These are phyloP conservation scores for Asterella californica DNA, from an alignment of 225 moss, liverwort and hornwort genomes.

Conservation along the genomic window DNA sequence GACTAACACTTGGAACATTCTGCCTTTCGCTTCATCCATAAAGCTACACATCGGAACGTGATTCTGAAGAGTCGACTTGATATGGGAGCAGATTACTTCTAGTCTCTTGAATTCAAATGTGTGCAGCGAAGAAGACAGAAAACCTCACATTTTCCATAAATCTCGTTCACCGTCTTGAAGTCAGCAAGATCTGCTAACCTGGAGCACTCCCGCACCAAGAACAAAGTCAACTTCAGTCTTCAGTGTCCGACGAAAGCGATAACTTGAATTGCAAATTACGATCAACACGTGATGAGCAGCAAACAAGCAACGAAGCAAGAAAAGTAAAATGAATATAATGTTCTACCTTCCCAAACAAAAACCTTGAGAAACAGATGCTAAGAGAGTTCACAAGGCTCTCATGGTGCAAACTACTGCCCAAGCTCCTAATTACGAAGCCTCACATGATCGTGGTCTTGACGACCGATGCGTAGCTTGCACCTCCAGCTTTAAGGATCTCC, in stretches of 20 bases:
- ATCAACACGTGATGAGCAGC: too few species aligned
- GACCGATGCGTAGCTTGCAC: conserved; percentile 72
- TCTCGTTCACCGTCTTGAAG: conserved; percentile 90
- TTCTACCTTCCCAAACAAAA: background rate
- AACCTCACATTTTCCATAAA: conserved; percentile 82
- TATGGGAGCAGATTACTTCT: background rate
- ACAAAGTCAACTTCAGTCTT: background rate
- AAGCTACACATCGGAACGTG: background rate
- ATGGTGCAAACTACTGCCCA: background rate
- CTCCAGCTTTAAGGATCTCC: conserved; percentile 86
- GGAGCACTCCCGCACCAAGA: conserved; percentile 7
- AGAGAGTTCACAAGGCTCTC: background rate
- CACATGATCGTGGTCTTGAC: conserved; percentile 99
- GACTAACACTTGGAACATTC: background rate
- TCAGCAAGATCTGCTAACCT: conserved; percentile 99
- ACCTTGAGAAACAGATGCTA: background rate
- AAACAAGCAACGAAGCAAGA: background rate
- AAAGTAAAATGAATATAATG: background rate
- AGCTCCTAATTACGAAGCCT: conserved; percentile 1
- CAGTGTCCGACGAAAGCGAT: background rate
- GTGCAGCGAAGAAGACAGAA: background rate
- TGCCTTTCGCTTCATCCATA: background rate
- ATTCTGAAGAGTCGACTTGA: background rate
- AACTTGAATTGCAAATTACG: background rate
- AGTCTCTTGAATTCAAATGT: background rate